Conservation (phyloP, 306 rosid genomes). For the Carpinus viminea region DNA sequence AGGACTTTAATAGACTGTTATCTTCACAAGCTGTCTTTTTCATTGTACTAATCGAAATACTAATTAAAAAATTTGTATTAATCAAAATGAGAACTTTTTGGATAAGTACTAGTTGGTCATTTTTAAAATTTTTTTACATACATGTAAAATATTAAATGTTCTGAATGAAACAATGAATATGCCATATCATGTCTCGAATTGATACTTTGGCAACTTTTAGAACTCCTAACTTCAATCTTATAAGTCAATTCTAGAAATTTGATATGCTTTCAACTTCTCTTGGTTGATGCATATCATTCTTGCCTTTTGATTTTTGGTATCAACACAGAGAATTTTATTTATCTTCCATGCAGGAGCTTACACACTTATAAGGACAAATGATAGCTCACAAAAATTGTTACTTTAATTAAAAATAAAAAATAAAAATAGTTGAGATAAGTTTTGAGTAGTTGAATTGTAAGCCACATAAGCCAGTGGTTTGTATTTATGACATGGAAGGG, state of each 20-base stretch:
- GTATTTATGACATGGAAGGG: background rate
- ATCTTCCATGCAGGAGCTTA: background rate
- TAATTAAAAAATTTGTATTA: too few species aligned
- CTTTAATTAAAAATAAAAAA: too few species aligned
- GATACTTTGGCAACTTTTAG: background rate
- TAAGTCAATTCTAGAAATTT: background rate
- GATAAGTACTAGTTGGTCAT: background rate
- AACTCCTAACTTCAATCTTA: background rate
- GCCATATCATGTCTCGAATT: background rate
- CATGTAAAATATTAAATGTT: background rate
- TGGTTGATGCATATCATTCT: background rate
- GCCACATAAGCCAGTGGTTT: background rate
- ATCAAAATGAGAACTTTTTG: background rate
- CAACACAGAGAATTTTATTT: background rate
- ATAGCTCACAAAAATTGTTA: background rate
- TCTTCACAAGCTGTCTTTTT: constrained; percentile 66
- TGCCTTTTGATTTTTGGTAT: background rate
- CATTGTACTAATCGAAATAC: background rate
- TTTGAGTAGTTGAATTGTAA: background rate
- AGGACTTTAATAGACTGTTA: constrained; percentile 71
- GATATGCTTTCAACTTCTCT: background rate
- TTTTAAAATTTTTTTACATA: background rate
- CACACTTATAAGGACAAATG: background rate
- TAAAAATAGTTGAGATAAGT: background rate
- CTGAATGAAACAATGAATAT: background rate